Evolutionary conservation across 1,284 basidiomycete genomes (phyloP).

Genomic region (Tylopilus sp.): DNA sequence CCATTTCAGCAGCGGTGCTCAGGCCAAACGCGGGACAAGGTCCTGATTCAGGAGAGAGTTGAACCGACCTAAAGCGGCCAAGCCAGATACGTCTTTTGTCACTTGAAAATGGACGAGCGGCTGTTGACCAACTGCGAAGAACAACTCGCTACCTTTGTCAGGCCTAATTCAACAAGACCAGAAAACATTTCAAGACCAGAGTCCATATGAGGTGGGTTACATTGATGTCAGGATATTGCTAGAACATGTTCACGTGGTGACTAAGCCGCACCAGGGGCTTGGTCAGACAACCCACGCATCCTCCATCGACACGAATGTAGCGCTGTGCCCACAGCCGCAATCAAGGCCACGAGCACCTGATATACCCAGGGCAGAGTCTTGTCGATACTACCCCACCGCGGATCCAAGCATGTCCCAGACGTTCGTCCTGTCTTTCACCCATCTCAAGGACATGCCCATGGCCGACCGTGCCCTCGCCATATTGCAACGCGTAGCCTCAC

Average conservation of each 20-base stretch:
- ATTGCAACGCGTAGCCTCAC: slow-evolving; percentile 70
- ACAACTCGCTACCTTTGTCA: too few species aligned
- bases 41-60: too few species aligned
- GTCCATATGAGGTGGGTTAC: too few species aligned
- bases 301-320: slow-evolving; percentile 1
- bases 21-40: neutral
- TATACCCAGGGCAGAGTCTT: neutral
- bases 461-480: slow-evolving; percentile 59
- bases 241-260: neutral
- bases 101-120: neutral
- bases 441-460: slow-evolving; percentile 60
- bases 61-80: slow-evolving; percentile 9
- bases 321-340: neutral
- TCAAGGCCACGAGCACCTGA: neutral
- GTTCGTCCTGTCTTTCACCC: slow-evolving; percentile 61
- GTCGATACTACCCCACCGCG: neutral
- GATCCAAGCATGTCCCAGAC: slow-evolving; percentile 42
- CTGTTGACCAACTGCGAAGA: too few species aligned
- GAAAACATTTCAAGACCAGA: too few species aligned
- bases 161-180: too few species aligned
- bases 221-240: too few species aligned
- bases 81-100: neutral
- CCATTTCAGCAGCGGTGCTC: neutral
- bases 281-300: slow-evolving; percentile 5
- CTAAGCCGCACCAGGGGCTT: slow-evolving; percentile 12